Conservation (phyloP, 768 basidiomycete species). For the Sarcomyxa edulis region DNA sequence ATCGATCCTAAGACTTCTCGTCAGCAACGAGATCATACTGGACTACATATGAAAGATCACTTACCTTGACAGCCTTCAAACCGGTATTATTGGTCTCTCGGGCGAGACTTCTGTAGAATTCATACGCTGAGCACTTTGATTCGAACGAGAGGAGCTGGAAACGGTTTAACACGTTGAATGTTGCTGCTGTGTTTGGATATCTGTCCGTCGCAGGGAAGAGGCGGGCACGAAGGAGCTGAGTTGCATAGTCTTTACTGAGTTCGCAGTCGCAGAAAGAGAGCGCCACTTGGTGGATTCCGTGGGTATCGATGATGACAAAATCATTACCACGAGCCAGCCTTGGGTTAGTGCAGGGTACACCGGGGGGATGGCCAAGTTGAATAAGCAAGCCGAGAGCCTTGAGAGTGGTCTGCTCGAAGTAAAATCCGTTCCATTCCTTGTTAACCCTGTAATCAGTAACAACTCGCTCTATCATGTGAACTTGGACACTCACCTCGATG, state of each 20-base stretch:
- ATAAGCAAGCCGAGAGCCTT: conserved; percentile 11
- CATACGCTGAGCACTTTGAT: conserved; percentile 19
- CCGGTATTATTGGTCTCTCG: conserved; percentile 19
- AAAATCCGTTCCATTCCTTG: conserved; percentile 10
- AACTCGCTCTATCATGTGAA: background rate
- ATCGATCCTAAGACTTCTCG: conserved; percentile 14
- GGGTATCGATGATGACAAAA: conserved; percentile 20
- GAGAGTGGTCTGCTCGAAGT: conserved; percentile 8
- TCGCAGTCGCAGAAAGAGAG: conserved; percentile 26
- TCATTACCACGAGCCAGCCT: conserved; percentile 7
- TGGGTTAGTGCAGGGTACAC: conserved; percentile 11
- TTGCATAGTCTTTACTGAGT: conserved; percentile 3
- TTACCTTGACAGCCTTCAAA: background rate
- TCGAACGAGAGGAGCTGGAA: conserved; percentile 22
- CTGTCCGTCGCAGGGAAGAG: conserved; percentile 18
- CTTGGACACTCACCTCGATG: conserved; percentile 7
- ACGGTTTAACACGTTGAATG: conserved; percentile 16
- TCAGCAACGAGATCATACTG: background rate
- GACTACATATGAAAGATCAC: background rate
- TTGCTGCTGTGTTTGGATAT: conserved; percentile 6
- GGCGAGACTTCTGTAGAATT: conserved; percentile 18
- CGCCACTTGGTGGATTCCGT: conserved; percentile 20
- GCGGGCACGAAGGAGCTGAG: conserved; percentile 23
- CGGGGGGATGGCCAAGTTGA: conserved; percentile 16
- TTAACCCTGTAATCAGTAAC: background rate